Evolutionary conservation across 108 stramenopile species (phyloP), one percentile per base, ranked within the genome.

Genomic region (Mayamaea pseudoterrestris): DNA sequence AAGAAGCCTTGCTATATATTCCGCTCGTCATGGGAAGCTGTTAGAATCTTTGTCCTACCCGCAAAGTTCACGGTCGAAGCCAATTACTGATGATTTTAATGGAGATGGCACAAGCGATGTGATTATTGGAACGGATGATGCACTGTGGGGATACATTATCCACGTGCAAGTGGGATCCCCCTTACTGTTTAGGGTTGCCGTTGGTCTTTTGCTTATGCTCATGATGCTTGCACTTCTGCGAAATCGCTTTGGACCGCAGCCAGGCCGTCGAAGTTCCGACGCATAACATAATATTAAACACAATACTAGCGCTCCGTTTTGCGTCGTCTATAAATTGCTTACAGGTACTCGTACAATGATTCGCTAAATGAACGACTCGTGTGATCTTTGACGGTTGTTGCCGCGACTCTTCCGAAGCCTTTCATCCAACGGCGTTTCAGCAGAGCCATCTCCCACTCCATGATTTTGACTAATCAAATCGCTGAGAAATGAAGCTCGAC

Each of bases 71-170:
- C 50, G 52, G 8, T 29, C 51, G 13, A 56, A 58, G 43, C 89
- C 89, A 5, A 41, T 86, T 20, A 37, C 86, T 17, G 71, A 54
- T 9, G 89, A 90, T 58, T 42, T 84, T 28, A 76, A 65, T 55
- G 89, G 89, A 26, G 89, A 90, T 60, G 89, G 83, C 7, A 80
- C 81, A 2, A 63, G 79, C 31, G 89, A 90, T 62, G 60, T 90
- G 6, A 44, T 83, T 14, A 61, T 86, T 28, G 42, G 60, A 8
- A 83, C 74, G 34, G 43, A 48, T 37, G 77, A 85, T 66, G 89
- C 71, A 5, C 48, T 90, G 16, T 90, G 80, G 83, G 89, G 83
- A n/a, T 90, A 76, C 43, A 69, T 66, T 14, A 48, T 90, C n/a
- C 22, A 56, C 13, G 65, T 86, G 6, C 56, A 50, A n/a, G 50